phyloP scores from a whole-genome alignment of 805 yeast genomes.

The Candida andamanensis region DNA sequence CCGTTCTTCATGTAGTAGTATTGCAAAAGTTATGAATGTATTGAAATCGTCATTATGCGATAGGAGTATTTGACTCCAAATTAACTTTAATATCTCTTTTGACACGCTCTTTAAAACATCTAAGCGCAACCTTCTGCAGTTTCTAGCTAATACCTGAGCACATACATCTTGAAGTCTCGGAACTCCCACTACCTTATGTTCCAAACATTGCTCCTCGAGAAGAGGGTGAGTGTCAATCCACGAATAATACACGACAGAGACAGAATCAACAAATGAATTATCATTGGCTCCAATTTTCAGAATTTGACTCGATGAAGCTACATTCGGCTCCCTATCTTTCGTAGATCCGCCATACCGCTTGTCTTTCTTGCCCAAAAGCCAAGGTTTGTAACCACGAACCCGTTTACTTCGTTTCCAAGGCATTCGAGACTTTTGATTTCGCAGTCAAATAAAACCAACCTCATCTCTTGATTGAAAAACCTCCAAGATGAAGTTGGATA shows the following conservation, averaged over 20 bases:
- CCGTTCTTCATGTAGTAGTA: constrained; percentile 8
- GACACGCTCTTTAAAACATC: constrained; percentile 19
- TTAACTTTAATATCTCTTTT: constrained; percentile 22
- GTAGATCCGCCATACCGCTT: too few relatives aligned
- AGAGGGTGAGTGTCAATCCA: constrained; percentile 12
- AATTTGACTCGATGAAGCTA: not conserved
- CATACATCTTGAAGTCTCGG: constrained; percentile 19
- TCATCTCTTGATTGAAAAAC: too few relatives aligned
- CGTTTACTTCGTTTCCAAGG: too few relatives aligned
- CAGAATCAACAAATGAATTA: constrained; percentile 10
- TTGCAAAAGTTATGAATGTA: constrained; percentile 24
- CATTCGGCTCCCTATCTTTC: not conserved
- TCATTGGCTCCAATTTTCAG: constrained; percentile 8
- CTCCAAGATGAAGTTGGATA: constrained; percentile 79
- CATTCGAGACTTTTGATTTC: too few relatives aligned
- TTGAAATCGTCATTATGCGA: constrained; percentile 25
- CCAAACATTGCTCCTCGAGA: not conserved
- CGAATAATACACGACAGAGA: constrained; percentile 11
- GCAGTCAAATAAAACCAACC: too few relatives aligned
- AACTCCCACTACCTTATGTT: constrained; percentile 2
- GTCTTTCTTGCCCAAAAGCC: not conserved
- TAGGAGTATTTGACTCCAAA: constrained; percentile 27
- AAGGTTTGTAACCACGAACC: too few relatives aligned
- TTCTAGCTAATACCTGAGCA: constrained; percentile 23
- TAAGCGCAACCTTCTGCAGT: constrained; percentile 18